phyloP scores from a whole-genome alignment of 2,329 filamentous ascomycete genomes.

The Ascosphaera aggregata region DNA sequence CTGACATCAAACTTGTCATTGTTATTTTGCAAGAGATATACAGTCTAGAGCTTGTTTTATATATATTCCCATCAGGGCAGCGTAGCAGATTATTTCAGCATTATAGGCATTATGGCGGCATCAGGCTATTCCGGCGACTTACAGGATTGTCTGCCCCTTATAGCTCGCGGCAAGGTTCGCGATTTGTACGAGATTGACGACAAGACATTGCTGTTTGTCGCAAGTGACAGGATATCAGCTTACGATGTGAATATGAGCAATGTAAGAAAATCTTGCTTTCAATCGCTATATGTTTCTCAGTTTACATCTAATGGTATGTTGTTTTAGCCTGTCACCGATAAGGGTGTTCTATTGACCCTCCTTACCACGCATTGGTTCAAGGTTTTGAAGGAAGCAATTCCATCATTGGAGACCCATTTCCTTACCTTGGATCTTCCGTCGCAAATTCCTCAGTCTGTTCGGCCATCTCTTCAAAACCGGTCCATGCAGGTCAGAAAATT shows the following conservation, averaged over 20 bases:
- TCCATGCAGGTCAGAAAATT: slow-evolving; percentile 57
- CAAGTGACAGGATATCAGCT: slow-evolving; percentile 78
- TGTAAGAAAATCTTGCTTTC: slow-evolving; percentile 25
- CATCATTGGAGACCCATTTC: slow-evolving; percentile 39
- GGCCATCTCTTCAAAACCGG: slow-evolving; percentile 33
- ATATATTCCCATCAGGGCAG: too few relatives aligned
- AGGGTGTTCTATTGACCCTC: slow-evolving; percentile 42
- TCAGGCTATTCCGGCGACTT: slow-evolving; percentile 19
- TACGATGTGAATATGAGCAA: slow-evolving; percentile 85
- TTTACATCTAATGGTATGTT: slow-evolving; percentile 6
- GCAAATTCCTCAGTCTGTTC: slow-evolving; percentile 24
- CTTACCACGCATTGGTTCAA: slow-evolving; percentile 47
- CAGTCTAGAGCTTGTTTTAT: too few relatives aligned
- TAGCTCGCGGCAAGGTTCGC: slow-evolving; percentile 51
- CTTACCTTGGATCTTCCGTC: slow-evolving; percentile 32
- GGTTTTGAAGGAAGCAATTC: slow-evolving; percentile 31
- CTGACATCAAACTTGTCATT: too few relatives aligned
- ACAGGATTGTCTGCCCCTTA: slow-evolving; percentile 20
- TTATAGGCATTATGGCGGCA: too few relatives aligned
- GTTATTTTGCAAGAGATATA: too few relatives aligned
- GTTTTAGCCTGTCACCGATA: slow-evolving; percentile 38
- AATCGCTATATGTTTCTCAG: slow-evolving; percentile 17
- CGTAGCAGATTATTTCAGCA: too few relatives aligned
- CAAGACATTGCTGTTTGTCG: slow-evolving; percentile 54
- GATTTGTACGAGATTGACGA: slow-evolving; percentile 55